Percentiles rank a stretch among this genome's conserved stretches.
Evolutionary conservation across 495 filamentous ascomycete genomes (phyloP).

Genomic region (Penicillium simplicissimum): DNA sequence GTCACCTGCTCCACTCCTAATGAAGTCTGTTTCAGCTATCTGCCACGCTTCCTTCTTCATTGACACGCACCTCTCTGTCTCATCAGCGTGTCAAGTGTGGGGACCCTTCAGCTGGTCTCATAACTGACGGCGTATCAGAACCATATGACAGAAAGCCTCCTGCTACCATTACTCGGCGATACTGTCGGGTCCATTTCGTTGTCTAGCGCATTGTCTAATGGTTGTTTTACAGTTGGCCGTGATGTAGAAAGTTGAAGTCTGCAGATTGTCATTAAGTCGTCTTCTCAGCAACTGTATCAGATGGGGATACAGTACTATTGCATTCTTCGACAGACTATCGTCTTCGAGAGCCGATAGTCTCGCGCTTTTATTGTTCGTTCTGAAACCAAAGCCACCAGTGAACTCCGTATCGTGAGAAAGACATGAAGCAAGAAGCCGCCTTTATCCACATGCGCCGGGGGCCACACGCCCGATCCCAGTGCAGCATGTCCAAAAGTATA

Average conservation of each 20-base stretch:
- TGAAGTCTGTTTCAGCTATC: conserved; percentile 12
- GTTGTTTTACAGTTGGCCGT: not conserved
- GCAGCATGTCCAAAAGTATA: not conserved
- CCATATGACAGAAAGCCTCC: not conserved
- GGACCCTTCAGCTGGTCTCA: not conserved
- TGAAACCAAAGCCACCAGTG: not conserved
- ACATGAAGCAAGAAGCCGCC: conserved; percentile 4
- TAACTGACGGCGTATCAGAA: not conserved
- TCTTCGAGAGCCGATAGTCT: not conserved
- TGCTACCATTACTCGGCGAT: not conserved
- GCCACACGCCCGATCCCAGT: not conserved
- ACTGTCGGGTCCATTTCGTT: not conserved
- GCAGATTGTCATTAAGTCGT: not conserved
- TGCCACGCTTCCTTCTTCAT: not conserved
- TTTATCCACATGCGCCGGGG: conserved; percentile 4
- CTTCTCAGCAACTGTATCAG: not conserved
- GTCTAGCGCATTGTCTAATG: not conserved
- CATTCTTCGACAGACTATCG: no score
- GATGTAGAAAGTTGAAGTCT: no score
- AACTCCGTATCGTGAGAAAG: conserved; percentile 1
- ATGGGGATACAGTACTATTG: not conserved
- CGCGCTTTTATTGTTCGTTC: not conserved
- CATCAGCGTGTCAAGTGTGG: conserved; percentile 2
- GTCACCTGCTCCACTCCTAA: not conserved
- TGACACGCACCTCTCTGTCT: conserved; percentile 6